A percentile compares a stretch with the other conserved stretches of the same genome.
These are phyloP conservation scores for Sporisorium sorghi DNA, from an alignment of 1,284 basidiomycete genomes.

Conservation along the genomic window DNA sequence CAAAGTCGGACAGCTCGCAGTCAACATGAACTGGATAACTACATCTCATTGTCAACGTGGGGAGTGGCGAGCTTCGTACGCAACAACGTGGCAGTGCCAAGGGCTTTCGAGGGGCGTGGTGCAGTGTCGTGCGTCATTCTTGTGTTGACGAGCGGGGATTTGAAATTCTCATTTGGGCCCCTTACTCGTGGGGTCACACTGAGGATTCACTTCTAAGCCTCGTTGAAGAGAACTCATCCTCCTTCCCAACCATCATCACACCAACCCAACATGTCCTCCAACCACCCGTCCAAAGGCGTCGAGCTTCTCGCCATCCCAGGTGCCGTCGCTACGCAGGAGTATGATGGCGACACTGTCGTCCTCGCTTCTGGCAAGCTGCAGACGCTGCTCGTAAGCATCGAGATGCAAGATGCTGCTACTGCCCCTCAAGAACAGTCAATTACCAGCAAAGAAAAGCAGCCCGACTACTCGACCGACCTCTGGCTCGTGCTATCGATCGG, in stretches of 20 bases:
- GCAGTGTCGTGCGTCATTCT: slow-evolving; percentile 6
- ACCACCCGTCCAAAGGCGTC: slow-evolving; percentile 38
- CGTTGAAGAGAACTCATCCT: background rate
- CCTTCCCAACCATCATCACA: background rate
- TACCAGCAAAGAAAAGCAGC: slow-evolving; percentile 7
- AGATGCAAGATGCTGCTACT: slow-evolving; percentile 27
- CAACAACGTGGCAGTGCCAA: background rate
- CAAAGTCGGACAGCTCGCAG: background rate
- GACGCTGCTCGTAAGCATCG: slow-evolving; percentile 49
- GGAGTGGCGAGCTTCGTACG: background rate
- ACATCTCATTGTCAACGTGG: background rate
- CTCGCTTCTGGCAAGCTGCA: slow-evolving; percentile 44
- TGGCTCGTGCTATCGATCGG: slow-evolving; percentile 57
- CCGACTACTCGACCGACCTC: slow-evolving; percentile 45
- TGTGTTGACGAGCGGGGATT: background rate
- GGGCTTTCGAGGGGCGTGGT: background rate
- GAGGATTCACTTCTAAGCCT: background rate
- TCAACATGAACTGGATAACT: background rate
- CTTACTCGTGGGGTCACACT: no score
- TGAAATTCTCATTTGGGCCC: background rate
- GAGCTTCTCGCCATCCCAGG: slow-evolving; percentile 41
- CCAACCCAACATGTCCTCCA: slow-evolving; percentile 12
- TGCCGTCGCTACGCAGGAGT: slow-evolving; percentile 47
- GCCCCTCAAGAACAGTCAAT: no score
- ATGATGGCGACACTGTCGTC: slow-evolving; percentile 45